A percentile compares a stretch with the other conserved stretches of the same genome.
phyloP scores from a whole-genome alignment of 768 basidiomycete species.

The Heimioporus sp. region DNA sequence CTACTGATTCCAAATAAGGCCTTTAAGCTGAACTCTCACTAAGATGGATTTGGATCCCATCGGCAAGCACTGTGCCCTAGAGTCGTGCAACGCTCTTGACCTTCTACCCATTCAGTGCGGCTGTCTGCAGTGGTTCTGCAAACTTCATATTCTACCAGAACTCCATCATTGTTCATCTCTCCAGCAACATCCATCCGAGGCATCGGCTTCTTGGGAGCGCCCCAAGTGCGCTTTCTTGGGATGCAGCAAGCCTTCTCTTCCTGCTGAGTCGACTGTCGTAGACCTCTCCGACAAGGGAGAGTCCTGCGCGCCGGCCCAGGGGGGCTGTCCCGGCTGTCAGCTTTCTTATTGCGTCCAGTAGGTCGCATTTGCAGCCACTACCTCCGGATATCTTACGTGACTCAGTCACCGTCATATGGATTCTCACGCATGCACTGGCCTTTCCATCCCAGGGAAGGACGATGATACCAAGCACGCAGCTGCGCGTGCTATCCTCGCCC shows the following conservation, averaged over 20 bases:
- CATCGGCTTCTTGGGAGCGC: slow-evolving; percentile 30
- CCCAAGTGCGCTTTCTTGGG: slow-evolving; percentile 46
- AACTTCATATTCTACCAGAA: slow-evolving; percentile 56
- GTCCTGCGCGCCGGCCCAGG: slow-evolving; percentile 3
- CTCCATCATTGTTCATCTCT: slow-evolving; percentile 52
- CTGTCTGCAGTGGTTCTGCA: slow-evolving; percentile 63
- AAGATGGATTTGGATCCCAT: slow-evolving; percentile 47
- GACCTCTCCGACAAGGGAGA: background rate
- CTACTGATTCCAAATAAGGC: too few relatives aligned
- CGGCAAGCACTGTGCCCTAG: slow-evolving; percentile 64
- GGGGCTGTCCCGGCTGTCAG: slow-evolving; percentile 51
- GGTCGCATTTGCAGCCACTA: slow-evolving; percentile 9
- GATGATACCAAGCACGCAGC: slow-evolving; percentile 38
- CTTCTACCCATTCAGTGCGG: slow-evolving; percentile 74
- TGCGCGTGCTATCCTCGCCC: slow-evolving; percentile 53
- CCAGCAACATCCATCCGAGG: background rate
- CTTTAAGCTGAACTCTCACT: too few relatives aligned
- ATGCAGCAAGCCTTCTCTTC: slow-evolving; percentile 58
- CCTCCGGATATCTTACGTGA: slow-evolving; percentile 7
- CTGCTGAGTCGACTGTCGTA: slow-evolving; percentile 33
- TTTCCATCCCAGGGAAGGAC: slow-evolving; percentile 4
- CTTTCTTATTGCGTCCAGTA: slow-evolving; percentile 66
- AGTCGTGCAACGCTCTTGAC: slow-evolving; percentile 61
- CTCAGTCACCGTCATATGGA: slow-evolving; percentile 64
- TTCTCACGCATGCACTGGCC: slow-evolving; percentile 53